Evolutionary conservation across 2,329 filamentous ascomycete genomes (phyloP).

Genomic region (Didymella segeticola): DNA sequence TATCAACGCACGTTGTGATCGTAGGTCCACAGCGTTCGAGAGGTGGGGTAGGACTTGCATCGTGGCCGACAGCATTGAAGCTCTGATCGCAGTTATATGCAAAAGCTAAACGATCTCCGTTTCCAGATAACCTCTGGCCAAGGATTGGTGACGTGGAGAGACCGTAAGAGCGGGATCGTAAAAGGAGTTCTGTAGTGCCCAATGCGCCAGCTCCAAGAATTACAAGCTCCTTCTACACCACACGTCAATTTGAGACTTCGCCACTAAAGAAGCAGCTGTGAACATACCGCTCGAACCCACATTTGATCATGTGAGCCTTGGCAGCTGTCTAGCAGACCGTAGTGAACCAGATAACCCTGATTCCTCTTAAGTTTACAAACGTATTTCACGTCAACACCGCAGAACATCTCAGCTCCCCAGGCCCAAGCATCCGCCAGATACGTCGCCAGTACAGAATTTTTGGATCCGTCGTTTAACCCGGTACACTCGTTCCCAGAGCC

Average conservation of each 20-base stretch:
- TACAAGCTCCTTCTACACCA: conserved; percentile 60
- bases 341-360: background rate
- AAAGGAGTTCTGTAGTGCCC: conserved; percentile 66
- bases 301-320: background rate
- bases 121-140: conserved; percentile 60
- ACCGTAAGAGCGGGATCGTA: conserved; percentile 53
- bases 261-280: background rate
- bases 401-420: conserved; percentile 75
- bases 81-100: conserved; percentile 67
- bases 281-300: conserved; percentile 3
- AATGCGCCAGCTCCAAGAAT: conserved; percentile 71
- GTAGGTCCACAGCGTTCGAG: background rate
- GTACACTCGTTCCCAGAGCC: conserved; percentile 69
- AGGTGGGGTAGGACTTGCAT: background rate
- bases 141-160: conserved; percentile 64
- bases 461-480: conserved; percentile 72
- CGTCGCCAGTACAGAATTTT: conserved; percentile 70
- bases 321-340: background rate
- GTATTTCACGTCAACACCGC: conserved; percentile 70
- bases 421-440: conserved; percentile 75
- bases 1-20: background rate
- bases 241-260: background rate
- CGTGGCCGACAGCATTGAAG: conserved; percentile 53
- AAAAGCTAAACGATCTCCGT: conserved; percentile 71
- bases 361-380: conserved; percentile 52